Evolutionary conservation across 1,139 yeast species (phyloP).

Genomic region (Diutina scorzettiae): DNA sequence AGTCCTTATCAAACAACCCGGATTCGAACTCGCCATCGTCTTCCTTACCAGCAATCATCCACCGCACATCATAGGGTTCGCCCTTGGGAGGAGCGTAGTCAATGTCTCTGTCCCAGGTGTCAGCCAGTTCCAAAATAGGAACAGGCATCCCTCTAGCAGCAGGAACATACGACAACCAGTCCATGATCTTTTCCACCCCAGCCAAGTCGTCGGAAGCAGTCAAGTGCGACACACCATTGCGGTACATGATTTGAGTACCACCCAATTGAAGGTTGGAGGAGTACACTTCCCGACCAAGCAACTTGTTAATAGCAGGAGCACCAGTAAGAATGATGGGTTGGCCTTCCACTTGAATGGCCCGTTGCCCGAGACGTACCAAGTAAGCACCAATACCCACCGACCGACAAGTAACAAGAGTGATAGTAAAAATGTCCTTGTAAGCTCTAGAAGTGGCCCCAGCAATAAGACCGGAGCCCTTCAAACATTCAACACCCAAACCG

Average conservation of each 20-base stretch:
- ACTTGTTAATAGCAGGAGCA: conserved; percentile 96
- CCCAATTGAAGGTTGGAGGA: conserved; percentile 94
- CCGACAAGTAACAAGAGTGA: conserved; percentile 93
- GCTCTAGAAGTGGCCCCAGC: conserved; percentile 98
- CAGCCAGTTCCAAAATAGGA: conserved; percentile 75
- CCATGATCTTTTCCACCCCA: conserved; percentile 88
- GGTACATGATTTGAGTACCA: conserved; percentile 98
- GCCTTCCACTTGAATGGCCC: conserved; percentile 97
- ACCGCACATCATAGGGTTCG: conserved; percentile 82
- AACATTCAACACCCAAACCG: conserved; percentile 96
- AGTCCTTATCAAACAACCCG: conserved; percentile 84
- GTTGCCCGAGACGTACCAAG: conserved; percentile 92
- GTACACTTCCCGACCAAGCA: conserved; percentile 93
- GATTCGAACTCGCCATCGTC: conserved; percentile 60
- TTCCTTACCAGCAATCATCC: conserved; percentile 84
- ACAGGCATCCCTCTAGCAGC: conserved; percentile 84
- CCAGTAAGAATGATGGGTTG: conserved; percentile 97
- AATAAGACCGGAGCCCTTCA: conserved; percentile 93
- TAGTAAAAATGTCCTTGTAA: conserved; percentile 91
- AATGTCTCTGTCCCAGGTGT: conserved; percentile 88
- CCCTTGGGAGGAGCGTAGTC: conserved; percentile 65
- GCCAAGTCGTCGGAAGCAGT: conserved; percentile 94
- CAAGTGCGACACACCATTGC: conserved; percentile 93
- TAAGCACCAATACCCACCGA: conserved; percentile 99
- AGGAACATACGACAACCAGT: conserved; percentile 95